Percentiles rank a stretch among this genome's conserved stretches.
Evolutionary conservation across 768 basidiomycete genomes (phyloP).

Genomic region (Mycena rosella): DNA sequence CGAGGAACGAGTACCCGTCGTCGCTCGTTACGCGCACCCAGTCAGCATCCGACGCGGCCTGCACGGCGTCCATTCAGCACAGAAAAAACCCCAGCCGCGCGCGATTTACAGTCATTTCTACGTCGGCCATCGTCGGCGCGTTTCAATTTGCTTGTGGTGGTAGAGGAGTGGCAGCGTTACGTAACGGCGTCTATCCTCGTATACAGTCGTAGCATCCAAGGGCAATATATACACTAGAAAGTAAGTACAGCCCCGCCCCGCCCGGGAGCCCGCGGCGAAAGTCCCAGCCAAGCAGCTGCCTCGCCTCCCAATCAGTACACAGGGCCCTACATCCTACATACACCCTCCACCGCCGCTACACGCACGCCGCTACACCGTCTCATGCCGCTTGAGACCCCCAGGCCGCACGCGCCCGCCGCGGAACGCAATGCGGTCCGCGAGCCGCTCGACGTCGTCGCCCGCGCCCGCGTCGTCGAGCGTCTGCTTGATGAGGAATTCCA

Average conservation of each 20-base stretch:
- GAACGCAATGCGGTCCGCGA: conserved; percentile 72
- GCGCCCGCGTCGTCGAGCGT: conserved; percentile 65
- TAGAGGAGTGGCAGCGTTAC: background rate
- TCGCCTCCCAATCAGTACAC: too few species aligned
- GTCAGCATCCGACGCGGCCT: conserved; percentile 52
- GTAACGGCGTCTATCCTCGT: too few species aligned
- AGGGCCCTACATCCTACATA: too few species aligned
- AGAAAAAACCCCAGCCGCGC: background rate
- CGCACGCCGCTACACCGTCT: conserved; percentile 23
- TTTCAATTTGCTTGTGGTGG: background rate
- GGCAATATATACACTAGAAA: conserved; percentile 6
- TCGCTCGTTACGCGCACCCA: conserved; percentile 85
- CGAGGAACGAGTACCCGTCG: conserved; percentile 87
- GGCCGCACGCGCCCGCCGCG: conserved; percentile 39
- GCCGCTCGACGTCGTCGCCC: conserved; percentile 65
- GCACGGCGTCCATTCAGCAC: background rate
- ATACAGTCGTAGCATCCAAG: too few species aligned
- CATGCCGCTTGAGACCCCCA: conserved; percentile 28
- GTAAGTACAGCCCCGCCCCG: background rate
- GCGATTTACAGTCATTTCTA: conserved; percentile 24
- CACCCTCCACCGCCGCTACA: too few species aligned
- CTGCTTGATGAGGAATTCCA: conserved; percentile 76
- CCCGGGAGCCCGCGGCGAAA: too few species aligned
- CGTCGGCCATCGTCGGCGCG: conserved; percentile 30
- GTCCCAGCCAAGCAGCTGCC: too few species aligned